These are phyloP conservation scores for Bombardia bombarda DNA, from an alignment of 495 filamentous ascomycete genomes.

Conservation along the genomic window DNA sequence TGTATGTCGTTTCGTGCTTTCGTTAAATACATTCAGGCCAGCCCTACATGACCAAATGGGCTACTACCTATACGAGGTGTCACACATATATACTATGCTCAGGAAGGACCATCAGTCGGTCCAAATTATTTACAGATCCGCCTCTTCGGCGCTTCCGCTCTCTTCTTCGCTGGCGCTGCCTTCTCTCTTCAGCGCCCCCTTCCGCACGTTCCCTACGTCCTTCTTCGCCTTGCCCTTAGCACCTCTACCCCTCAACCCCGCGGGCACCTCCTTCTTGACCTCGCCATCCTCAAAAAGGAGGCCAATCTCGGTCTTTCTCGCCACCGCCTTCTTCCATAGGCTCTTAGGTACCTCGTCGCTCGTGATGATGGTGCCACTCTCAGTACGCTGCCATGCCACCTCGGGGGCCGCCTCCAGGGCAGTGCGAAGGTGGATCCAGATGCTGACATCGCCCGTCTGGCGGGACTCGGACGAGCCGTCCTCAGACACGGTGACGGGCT, in stretches of 20 bases:
- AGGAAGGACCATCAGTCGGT: too few species aligned
- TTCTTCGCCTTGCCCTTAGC: constrained; percentile 31
- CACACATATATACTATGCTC: too few species aligned
- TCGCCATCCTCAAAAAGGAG: constrained; percentile 27
- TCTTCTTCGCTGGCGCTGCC: constrained; percentile 20
- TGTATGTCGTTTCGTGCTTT: too few species aligned
- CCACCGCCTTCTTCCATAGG: constrained; percentile 29
- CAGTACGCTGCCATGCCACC: constrained; percentile 23
- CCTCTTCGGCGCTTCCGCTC: constrained; percentile 18
- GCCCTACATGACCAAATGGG: too few species aligned
- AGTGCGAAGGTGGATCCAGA: constrained; percentile 27
- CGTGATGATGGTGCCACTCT: constrained; percentile 21
- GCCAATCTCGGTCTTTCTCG: constrained; percentile 25
- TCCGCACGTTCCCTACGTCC: constrained; percentile 32
- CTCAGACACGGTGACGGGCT: constrained; percentile 13
- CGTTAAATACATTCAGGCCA: too few species aligned
- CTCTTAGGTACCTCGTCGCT: constrained; percentile 23
- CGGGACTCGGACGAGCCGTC: constrained; percentile 1
- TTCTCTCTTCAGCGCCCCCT: constrained; percentile 21
- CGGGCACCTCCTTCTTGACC: constrained; percentile 36
- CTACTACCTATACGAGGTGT: too few species aligned
- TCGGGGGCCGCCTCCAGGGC: constrained; percentile 18
- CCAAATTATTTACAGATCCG: not conserved
- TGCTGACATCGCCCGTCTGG: constrained; percentile 22
- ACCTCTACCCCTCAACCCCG: constrained; percentile 34